Base-by-base conservation (phyloP, 345 rosid genomes). In the Aquilaria malaccensis region DNA sequence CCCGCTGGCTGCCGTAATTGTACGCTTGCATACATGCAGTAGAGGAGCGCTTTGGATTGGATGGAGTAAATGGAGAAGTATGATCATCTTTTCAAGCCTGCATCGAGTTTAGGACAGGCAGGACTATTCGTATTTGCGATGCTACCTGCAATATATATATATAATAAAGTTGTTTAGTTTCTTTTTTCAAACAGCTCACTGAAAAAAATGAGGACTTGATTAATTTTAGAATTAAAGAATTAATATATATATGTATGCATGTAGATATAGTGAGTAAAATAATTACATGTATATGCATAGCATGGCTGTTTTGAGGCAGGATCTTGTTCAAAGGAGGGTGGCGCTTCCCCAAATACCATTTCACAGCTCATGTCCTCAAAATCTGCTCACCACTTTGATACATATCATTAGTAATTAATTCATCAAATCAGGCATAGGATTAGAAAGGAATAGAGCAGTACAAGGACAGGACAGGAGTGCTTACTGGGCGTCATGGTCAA, bases 331-430 rank as follows among this genome's bases (percentile, higher is more conserved):
- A 89, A 79, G 6, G 82, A 59, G 0, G 95, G 94, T 45, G 97
- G 98, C 56, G 62, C 83, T 78, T 89, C 97, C 30, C 97, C 97
- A 43, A 89, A 87, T 45, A 87, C 85, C 98, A 89, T 93, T 67
- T 93, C 97, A 30, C 96, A 93, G 63, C 97, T 89, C 98, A 93
- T 89, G 67, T 93, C 96, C 67, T 93, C 98, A 71, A 85, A 89
- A 78, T 89, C 98, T 89, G 79, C 58, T 32, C 30, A 58, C 58
- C 6, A 67, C 55, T 2, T 2, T 10, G 10, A 32, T 57, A 2
- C 54, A 65, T 33, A 9, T 55, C 29, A 55, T 11, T 30, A 4
- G 31, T 9, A 30, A 9, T 2, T 4, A 5, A 22, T 49, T 13
- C 13, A 47, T 33, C 22, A 46, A 65, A 30, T 50, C 11, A 31